Evolutionary conservation across 805 yeast species (phyloP), one percentile per base, ranked within the genome.

Genomic region (Yarrowia phangngaensis): DNA sequence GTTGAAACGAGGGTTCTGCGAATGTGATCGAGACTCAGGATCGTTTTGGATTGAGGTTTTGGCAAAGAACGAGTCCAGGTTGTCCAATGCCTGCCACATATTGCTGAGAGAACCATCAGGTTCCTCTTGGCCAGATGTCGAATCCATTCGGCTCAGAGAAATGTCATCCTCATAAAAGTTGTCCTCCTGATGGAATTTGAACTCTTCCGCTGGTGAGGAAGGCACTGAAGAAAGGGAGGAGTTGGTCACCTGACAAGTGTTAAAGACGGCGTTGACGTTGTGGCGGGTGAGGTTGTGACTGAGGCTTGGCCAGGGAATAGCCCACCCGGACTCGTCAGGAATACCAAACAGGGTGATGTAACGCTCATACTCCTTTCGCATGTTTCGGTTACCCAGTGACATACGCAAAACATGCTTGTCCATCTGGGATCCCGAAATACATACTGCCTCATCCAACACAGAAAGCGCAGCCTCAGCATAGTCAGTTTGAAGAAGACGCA

Each of bases 251-350:
- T 76, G 74, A 60, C 97, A 90, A 0, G 95, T 85, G 22, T 88
- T 79, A 61, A 85, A 92, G 3, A 92, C 97, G 0, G 97, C 89
- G 64, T 92, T 97, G 1, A 92, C 94, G 59, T 92, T 92, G 61
- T 85, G 86, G 55, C 97, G 71, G 1, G 97, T 85, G 12, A 84
- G 76, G 0, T 95, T 83, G 0, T 96, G 87, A 1, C 92, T 82
- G 32, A 87, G 79, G 0, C 90, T 85, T 2, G 98, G 96, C 90
- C 85, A 84, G 2, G 97, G 95, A 41, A 94, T 80, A 0, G 96
- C 82, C 99, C 99, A 92, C 1, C 99, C 99, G 59, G 83, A 80
- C 9, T 85, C 95, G 53, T 84, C 90, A 0, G 98, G 97, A 17
- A 90, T 80, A 12, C 98, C 98, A 68, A 88, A 94, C 50, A 92